These are phyloP conservation scores for Pyrus bretschneideri DNA, from an alignment of 306 rosid genomes.

Conservation along the genomic window DNA sequence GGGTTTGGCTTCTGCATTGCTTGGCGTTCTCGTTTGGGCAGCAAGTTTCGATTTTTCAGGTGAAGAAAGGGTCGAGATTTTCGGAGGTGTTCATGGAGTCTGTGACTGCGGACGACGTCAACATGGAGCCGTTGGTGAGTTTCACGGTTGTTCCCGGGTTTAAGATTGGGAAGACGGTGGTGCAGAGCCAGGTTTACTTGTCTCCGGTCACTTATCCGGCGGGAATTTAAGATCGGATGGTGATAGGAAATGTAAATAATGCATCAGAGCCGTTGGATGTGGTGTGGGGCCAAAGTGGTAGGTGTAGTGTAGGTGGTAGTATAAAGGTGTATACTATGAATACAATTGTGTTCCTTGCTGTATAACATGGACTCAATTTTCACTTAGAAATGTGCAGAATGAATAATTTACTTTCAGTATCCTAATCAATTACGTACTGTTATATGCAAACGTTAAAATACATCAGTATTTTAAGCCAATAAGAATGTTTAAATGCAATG, in stretches of 20 bases:
- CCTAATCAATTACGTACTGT: too few species aligned
- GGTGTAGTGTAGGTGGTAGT: background rate
- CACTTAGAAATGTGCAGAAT: background rate
- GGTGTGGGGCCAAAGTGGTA: background rate
- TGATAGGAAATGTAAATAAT: constrained; percentile 1
- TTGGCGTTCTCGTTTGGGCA: constrained; percentile 61
- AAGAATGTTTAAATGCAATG: too few species aligned
- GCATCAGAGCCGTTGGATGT: constrained; percentile 1
- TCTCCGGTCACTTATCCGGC: constrained; percentile 29
- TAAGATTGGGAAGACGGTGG: constrained; percentile 52
- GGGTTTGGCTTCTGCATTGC: constrained; percentile 71
- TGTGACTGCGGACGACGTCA: constrained; percentile 24
- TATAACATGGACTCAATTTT: background rate
- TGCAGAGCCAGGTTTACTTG: constrained; percentile 80
- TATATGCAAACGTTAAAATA: too few species aligned
- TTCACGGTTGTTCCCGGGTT: constrained; percentile 94
- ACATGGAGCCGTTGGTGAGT: constrained; percentile 40
- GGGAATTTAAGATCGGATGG: background rate
- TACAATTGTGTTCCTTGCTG: background rate
- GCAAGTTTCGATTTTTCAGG: constrained; percentile 55
- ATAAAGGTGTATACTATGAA: background rate
- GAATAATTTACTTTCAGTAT: too few species aligned
- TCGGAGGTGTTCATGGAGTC: constrained; percentile 93
- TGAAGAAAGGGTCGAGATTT: constrained; percentile 57
- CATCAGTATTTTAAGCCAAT: too few species aligned